These are phyloP conservation scores for Narthecium ossifragum DNA, from an alignment of 106 monocot species.

Conservation along the genomic window DNA sequence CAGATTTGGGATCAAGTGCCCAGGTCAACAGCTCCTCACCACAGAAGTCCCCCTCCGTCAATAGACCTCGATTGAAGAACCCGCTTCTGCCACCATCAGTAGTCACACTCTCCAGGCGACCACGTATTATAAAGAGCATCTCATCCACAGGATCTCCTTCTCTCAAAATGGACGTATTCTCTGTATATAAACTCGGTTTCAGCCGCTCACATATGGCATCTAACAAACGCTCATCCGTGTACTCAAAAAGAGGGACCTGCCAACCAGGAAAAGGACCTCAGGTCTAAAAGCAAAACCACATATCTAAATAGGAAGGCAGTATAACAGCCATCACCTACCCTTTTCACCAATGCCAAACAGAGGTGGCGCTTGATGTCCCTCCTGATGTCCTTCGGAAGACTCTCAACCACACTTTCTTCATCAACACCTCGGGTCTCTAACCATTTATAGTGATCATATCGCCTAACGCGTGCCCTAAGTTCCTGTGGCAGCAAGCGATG, in stretches of 20 bases:
- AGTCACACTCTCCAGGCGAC: conserved; percentile 61
- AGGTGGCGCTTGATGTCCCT: conserved; percentile 83
- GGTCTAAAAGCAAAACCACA: too few relatives aligned
- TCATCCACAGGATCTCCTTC: conserved; percentile 89
- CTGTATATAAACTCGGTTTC: conserved; percentile 60
- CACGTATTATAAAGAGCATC: conserved; percentile 73
- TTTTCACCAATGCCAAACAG: conserved; percentile 56
- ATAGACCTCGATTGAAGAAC: conserved; percentile 54
- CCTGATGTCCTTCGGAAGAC: conserved; percentile 66
- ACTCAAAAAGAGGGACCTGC: conserved; percentile 67
- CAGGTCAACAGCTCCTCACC: conserved; percentile 82
- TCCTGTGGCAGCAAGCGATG: conserved; percentile 81
- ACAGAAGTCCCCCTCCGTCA: conserved; percentile 64
- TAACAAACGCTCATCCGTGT: conserved; percentile 64
- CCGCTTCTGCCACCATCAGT: conserved; percentile 80
- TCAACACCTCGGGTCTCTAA: conserved; percentile 91
- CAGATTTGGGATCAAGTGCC: conserved; percentile 71
- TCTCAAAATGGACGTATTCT: conserved; percentile 43
- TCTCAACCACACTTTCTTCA: conserved; percentile 56
- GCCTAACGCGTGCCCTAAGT: conserved; percentile 78
- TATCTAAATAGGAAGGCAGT: too few relatives aligned
- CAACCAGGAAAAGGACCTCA: background rate
- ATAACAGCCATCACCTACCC: conserved; percentile 15
- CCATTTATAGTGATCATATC: conserved; percentile 96
- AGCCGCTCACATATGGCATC: conserved; percentile 75